Evolutionary conservation across 306 rosid genomes (phyloP), one percentile per base, ranked within the genome.

Genomic region (Macrotyloma uniflorum): DNA sequence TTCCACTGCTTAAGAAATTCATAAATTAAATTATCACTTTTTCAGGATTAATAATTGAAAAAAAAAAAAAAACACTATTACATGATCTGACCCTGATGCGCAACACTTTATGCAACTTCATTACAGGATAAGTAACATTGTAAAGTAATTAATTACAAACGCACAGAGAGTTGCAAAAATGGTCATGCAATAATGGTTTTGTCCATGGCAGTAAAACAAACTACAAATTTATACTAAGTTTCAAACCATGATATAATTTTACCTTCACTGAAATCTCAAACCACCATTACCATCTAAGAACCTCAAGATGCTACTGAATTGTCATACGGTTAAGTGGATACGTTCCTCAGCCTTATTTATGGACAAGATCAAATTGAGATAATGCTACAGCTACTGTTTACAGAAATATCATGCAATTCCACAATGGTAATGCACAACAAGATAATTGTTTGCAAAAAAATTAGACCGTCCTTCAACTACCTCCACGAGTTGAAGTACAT

Each of bases 1-100:
- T 74, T 77, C 92, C 75, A 81, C 88, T 83, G 81, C 59, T 83
- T 43, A 50, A 77, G 68, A 28, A 83, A 77, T 30, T 15, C 72
- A 53, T 55, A 63, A 50, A 43, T 49, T 50, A 47, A 53, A 59
- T 40, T 32, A 72, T 72, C 49, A 50, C 15, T 8, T 46, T 36
- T 3, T 66, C 61, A 23, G n/a, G 28, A 40, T 54, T 16, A 36
- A 74, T 24, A 72, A 69, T 28, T 65, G 5, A 24, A 57, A 66
- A 53, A 69, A 58, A 67, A 53, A 69, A 65, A n/a, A 20, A n/a
- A n/a, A n/a, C n/a, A 49, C 77, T 71, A 66, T 79, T 55, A 47
- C 71, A 80, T 43, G 69, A 75, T 54, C 38, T 23, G 73, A 70
- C 53, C 28, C 75, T 45, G 38, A 64, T 1, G 58, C 18, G 80